phyloP scores from a whole-genome alignment of 495 filamentous ascomycete genomes.

The Trichoderma erinaceum region DNA sequence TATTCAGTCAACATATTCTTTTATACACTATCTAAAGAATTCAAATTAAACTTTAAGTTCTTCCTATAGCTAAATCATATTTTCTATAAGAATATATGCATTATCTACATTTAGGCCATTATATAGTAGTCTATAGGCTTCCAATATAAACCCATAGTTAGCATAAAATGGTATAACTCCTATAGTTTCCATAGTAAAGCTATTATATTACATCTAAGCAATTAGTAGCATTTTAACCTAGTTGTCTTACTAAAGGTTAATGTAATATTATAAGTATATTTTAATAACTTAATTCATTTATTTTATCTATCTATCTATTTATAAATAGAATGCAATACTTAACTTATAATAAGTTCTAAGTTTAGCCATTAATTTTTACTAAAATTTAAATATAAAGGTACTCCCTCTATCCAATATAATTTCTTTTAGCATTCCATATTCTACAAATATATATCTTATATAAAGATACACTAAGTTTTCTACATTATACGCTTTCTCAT shows the following conservation, averaged over 20 bases:
- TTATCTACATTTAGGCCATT: conserved; percentile 18
- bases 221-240: too few relatives aligned
- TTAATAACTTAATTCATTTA: conserved; percentile 10
- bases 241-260: too few relatives aligned
- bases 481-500: not conserved
- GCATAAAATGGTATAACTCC: too few relatives aligned
- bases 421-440: conserved; percentile 20
- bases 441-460: conserved; percentile 11
- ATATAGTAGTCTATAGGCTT: too few relatives aligned
- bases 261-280: conserved; percentile 11
- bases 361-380: not conserved
- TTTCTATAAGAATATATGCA: conserved; percentile 18
- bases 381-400: conserved; percentile 3
- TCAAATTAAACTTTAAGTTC: conserved; percentile 21
- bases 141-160: too few relatives aligned
- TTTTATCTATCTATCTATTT: conserved; percentile 13
- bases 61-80: conserved; percentile 20
- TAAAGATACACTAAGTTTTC: conserved; percentile 14
- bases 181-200: too few relatives aligned
- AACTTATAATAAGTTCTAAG: conserved; percentile 19
- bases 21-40: conserved; percentile 20
- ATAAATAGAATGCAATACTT: conserved; percentile 21
- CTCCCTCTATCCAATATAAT: conserved; percentile 22
- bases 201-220: too few relatives aligned
- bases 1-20: conserved; percentile 22